These are phyloP conservation scores for Cadophora gregata DNA, from an alignment of 2,329 filamentous ascomycete species.

Conservation along the genomic window DNA sequence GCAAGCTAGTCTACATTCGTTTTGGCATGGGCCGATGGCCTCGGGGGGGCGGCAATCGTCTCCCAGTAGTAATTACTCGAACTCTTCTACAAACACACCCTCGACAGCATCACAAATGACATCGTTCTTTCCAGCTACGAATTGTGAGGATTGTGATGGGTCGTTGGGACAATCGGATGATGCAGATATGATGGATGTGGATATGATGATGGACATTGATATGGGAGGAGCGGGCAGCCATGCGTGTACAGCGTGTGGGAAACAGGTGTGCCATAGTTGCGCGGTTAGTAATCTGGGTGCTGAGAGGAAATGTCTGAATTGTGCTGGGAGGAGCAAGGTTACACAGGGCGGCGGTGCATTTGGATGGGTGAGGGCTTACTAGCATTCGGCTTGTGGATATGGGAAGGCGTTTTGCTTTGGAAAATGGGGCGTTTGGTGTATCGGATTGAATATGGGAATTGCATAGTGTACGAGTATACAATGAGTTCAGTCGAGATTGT, in stretches of 20 bases:
- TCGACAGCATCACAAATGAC: slow-evolving; percentile 23
- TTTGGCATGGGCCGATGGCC: slow-evolving; percentile 59
- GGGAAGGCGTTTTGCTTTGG: not conserved
- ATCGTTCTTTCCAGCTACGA: slow-evolving; percentile 42
- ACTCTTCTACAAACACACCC: slow-evolving; percentile 34
- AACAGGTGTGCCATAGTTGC: slow-evolving; percentile 63
- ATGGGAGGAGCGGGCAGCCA: slow-evolving; percentile 43
- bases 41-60: slow-evolving; percentile 40
- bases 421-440: not conserved
- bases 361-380: slow-evolving; percentile 17
- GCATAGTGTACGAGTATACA: not conserved
- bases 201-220: slow-evolving; percentile 48
- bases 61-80: slow-evolving; percentile 41
- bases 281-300: slow-evolving; percentile 63
- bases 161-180: slow-evolving; percentile 37
- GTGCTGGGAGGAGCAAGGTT: slow-evolving; percentile 46
- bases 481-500: not conserved
- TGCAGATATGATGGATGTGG: slow-evolving; percentile 50
- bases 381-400: not conserved
- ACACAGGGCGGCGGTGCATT: slow-evolving; percentile 19
- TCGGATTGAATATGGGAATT: not conserved
- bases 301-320: slow-evolving; percentile 58
- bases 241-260: slow-evolving; percentile 57
- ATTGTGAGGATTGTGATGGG: slow-evolving; percentile 61
- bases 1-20: slow-evolving; percentile 63